Base-by-base conservation (phyloP, 345 rosid species). In the Populus tremula region DNA sequence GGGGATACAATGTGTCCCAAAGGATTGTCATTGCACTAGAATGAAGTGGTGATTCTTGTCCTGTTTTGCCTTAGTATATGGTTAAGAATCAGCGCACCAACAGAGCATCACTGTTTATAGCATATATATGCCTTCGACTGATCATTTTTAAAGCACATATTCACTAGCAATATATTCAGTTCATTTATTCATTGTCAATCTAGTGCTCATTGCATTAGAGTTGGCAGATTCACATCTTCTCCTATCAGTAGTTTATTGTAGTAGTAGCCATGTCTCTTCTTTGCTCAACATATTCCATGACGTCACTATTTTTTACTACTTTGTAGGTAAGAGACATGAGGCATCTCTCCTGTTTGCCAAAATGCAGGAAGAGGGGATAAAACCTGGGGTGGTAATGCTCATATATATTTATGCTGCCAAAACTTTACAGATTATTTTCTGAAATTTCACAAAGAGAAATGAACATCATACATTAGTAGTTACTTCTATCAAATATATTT, bases 341-440 rank as follows among this genome's bases (percentile, higher is more conserved):
- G 95, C 95, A 76, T 83, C 85, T 70, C 74, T 78, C 36, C 80
- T 93, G 73, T 92, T 92, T 78, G 41, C 76, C 76, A 84, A 86
- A 79, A 87, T 92, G 95, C 92, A 77, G 86, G 89, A 84, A 83
- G 90, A 85, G 83, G 93, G 97, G 79, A 88, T 90, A 77, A 89
- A 83, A 73, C 97, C 95, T 56, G 97, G 91, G 79, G 75, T 23
- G 92, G 98, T 90, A 41, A 89, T 35, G 89, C 33, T 49, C 62
- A 21, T 70, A 29, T 53, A 50, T 13, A 11, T 10, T 6, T 38
- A 9, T 33, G 14, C 69, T 43, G 27, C 77, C 43, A 39, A 50
- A 38, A 25, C 33, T 63, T 17, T 45, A 27, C 47, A 11, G 56
- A 36, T 50, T 54, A 38, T 33, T 63, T 63, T 25, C 67, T 63